A percentile compares a stretch with the other conserved stretches of the same genome.
Evolutionary conservation across 768 basidiomycete species (phyloP).

Genomic region (Pleurotus giganteus): DNA sequence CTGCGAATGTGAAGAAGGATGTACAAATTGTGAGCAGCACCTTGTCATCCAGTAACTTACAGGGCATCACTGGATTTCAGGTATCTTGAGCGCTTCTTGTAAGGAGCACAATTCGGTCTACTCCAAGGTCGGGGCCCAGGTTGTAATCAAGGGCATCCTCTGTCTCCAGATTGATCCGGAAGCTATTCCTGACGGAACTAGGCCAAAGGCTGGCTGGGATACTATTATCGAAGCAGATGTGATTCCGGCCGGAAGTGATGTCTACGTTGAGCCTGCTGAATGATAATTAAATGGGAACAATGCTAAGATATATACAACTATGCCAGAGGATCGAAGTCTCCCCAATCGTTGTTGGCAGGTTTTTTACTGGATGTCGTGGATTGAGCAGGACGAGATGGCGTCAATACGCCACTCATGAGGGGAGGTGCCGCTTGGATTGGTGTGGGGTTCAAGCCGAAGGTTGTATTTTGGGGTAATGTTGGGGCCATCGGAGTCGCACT

Average conservation of each 20-base stretch:
- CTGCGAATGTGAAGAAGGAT: conserved; percentile 72
- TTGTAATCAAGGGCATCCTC: conserved; percentile 64
- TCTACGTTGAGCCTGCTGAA: conserved; percentile 42
- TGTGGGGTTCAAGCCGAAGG: conserved; percentile 16
- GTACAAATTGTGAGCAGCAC: conserved; percentile 56
- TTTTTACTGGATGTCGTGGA: conserved; percentile 47
- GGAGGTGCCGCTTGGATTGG: conserved; percentile 22
- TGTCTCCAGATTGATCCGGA: conserved; percentile 38
- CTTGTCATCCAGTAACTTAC: not conserved
- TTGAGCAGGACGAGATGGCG: conserved; percentile 62
- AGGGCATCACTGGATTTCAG: conserved; percentile 31
- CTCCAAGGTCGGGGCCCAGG: conserved; percentile 72
- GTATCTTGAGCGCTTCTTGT: conserved; percentile 65
- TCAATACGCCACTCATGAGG: conserved; percentile 49
- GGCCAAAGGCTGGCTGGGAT: conserved; percentile 30
- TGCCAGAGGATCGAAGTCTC: conserved; percentile 78
- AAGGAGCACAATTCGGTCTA: conserved; percentile 69
- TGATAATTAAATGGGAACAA: conserved; percentile 13
- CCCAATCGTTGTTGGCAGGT: conserved; percentile 67
- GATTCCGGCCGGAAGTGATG: conserved; percentile 42
- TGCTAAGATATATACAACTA: conserved; percentile 22
- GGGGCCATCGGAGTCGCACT: conserved; percentile 14
- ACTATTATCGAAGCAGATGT: conserved; percentile 55
- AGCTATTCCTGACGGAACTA: conserved; percentile 31
- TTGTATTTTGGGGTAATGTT: conserved; percentile 19